Conservation (phyloP, 129 eudicot genomes). For the Silybum marianum region DNA sequence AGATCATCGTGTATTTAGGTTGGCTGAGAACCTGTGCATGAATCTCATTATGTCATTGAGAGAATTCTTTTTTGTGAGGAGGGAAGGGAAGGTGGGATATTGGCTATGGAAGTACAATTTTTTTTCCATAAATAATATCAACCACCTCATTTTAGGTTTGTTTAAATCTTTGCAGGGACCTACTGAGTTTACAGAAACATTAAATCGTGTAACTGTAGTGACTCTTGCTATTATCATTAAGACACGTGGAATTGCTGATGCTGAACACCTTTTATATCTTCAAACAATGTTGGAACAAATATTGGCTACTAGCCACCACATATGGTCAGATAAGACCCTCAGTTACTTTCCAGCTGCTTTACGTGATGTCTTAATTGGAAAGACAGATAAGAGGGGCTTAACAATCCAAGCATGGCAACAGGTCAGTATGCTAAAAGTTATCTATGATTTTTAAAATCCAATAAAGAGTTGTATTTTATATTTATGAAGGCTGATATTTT, state of each 20-base stretch:
- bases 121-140: background rate
- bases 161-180: conserved; percentile 66
- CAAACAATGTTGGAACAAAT: conserved; percentile 92
- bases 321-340: conserved; percentile 94
- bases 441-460: background rate
- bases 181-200: conserved; percentile 73
- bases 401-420: conserved; percentile 95
- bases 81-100: conserved; percentile 59
- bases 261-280: conserved; percentile 88
- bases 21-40: conserved; percentile 77
- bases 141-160: conserved; percentile 5
- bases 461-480: background rate
- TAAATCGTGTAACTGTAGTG: conserved; percentile 59
- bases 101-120: background rate
- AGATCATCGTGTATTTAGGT: conserved; percentile 71
- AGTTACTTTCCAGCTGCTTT: conserved; percentile 77
- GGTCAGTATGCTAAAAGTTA: conserved; percentile 41
- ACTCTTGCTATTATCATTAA: conserved; percentile 74
- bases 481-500: background rate
- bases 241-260: conserved; percentile 87
- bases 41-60: conserved; percentile 60
- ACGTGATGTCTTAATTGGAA: conserved; percentile 71
- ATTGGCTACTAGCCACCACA: conserved; percentile 79
- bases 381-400: conserved; percentile 70
- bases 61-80: conserved; percentile 70